Percentiles rank a stretch among this genome's conserved stretches.
phyloP scores from a whole-genome alignment of 2,329 filamentous ascomycete species.

The Stachybotrys chartarum region DNA sequence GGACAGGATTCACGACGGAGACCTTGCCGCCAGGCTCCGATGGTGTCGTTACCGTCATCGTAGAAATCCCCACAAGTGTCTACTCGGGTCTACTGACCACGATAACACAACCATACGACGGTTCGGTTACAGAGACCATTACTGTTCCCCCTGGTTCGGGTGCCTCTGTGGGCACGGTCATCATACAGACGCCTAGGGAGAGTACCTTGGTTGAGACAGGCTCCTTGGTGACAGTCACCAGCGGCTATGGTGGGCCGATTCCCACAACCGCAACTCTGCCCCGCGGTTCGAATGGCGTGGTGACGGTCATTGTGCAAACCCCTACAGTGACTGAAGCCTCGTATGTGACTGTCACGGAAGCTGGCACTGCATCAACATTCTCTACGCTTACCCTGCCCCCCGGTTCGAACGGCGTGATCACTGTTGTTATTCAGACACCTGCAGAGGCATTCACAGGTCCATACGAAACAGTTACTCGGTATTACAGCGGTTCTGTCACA shows the following conservation, averaged over 20 bases:
- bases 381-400: conserved; percentile 1
- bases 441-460: conserved; percentile 7
- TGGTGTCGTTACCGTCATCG: neutral
- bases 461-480: conserved; percentile 10
- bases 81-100: neutral
- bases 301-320: conserved; percentile 5
- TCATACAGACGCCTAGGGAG: neutral
- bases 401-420: conserved; percentile 3
- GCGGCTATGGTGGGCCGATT: neutral
- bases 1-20: neutral
- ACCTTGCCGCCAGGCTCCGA: neutral
- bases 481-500: conserved; percentile 5
- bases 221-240: neutral
- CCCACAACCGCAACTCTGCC: neutral
- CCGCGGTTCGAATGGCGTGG: conserved; percentile 1
- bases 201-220: neutral
- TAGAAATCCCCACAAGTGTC: neutral
- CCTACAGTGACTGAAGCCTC: conserved; percentile 1
- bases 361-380: neutral
- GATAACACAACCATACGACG: neutral
- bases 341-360: conserved; percentile 3
- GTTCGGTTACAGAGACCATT: neutral
- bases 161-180: neutral
- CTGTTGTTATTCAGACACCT: conserved; percentile 9
- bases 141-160: neutral